Percentiles rank a stretch among this genome's conserved stretches.
Conservation (phyloP, 1,284 basidiomycete genomes). For the Vanrija pseudolonga region DNA sequence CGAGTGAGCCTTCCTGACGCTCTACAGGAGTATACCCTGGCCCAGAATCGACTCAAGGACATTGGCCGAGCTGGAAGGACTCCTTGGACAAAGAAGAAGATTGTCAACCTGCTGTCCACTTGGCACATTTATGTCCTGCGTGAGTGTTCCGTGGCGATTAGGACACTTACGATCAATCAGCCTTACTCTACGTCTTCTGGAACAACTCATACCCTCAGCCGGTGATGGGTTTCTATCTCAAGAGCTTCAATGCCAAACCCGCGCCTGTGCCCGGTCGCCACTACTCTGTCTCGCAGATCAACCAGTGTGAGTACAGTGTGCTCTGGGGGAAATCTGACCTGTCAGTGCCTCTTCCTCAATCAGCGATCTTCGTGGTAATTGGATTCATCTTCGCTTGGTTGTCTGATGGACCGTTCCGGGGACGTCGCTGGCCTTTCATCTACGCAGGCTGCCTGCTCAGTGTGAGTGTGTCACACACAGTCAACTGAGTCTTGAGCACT, state of each 20-base stretch:
- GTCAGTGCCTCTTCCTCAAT: constrained; percentile 25
- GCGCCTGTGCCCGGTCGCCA: constrained; percentile 30
- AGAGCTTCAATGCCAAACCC: constrained; percentile 33
- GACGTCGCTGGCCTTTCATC: constrained; percentile 36
- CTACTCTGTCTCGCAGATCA: constrained; percentile 34
- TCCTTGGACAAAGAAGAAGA: constrained; percentile 23
- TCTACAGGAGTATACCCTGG: constrained; percentile 25
- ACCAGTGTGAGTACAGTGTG: constrained; percentile 13
- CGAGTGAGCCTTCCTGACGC: too few relatives aligned
- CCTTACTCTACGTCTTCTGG: constrained; percentile 32
- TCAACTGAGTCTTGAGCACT: too few relatives aligned
- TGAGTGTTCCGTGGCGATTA: too few relatives aligned
- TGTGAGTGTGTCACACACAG: constrained; percentile 18
- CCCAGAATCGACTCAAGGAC: constrained; percentile 21
- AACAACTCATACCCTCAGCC: constrained; percentile 28
- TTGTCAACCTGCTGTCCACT: constrained; percentile 18
- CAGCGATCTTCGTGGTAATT: constrained; percentile 31
- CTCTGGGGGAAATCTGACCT: too few relatives aligned
- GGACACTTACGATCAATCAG: constrained; percentile 7
- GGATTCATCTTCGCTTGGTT: constrained; percentile 33
- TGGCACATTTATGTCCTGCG: constrained; percentile 43
- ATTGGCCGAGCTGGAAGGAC: constrained; percentile 21
- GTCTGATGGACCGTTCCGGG: constrained; percentile 32
- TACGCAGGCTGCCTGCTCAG: constrained; percentile 29
- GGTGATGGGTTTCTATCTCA: constrained; percentile 39